phyloP scores from a whole-genome alignment of 768 basidiomycete genomes.

The Rhodosporidiobolus sp. region DNA sequence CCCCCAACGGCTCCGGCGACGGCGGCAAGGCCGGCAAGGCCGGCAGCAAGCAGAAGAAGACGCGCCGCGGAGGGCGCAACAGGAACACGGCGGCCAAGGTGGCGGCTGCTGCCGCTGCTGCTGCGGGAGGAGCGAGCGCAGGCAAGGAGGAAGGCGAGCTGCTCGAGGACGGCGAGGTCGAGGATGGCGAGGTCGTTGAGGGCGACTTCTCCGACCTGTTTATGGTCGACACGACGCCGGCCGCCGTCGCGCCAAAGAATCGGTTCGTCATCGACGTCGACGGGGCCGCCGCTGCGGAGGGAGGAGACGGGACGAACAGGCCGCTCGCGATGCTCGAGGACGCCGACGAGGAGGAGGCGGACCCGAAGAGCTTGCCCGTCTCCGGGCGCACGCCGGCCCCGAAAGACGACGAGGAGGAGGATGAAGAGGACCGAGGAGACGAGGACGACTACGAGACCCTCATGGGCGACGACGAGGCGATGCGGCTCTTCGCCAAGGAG shows the following conservation, averaged over 20 bases:
- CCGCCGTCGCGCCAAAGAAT: slow-evolving; percentile 15
- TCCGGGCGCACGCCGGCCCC: background rate
- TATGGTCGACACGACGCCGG: slow-evolving; percentile 35
- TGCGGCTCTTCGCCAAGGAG: slow-evolving; percentile 32
- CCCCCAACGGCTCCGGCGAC: background rate
- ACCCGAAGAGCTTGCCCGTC: background rate
- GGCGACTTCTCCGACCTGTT: slow-evolving; percentile 36
- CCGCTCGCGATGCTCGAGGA: slow-evolving; percentile 1
- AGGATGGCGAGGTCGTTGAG: slow-evolving; percentile 37
- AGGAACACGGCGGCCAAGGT: background rate
- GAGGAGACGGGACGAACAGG: background rate
- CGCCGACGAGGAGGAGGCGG: background rate
- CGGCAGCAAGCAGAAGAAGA: background rate
- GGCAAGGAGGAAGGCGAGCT: background rate
- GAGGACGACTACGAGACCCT: background rate
- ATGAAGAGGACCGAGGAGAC: background rate
- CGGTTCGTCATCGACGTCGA: slow-evolving; percentile 7
- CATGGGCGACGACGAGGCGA: slow-evolving; percentile 17
- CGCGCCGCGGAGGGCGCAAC: background rate
- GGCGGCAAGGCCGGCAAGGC: background rate
- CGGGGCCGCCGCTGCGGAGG: background rate
- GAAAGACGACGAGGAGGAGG: background rate
- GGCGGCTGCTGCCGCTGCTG: background rate
- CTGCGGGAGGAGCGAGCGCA: background rate
- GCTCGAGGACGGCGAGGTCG: slow-evolving; percentile 1